A percentile compares a stretch with the other conserved stretches of the same genome.
These are phyloP conservation scores for Mycena chlorophos DNA, from an alignment of 768 basidiomycete genomes.

Conservation along the genomic window DNA sequence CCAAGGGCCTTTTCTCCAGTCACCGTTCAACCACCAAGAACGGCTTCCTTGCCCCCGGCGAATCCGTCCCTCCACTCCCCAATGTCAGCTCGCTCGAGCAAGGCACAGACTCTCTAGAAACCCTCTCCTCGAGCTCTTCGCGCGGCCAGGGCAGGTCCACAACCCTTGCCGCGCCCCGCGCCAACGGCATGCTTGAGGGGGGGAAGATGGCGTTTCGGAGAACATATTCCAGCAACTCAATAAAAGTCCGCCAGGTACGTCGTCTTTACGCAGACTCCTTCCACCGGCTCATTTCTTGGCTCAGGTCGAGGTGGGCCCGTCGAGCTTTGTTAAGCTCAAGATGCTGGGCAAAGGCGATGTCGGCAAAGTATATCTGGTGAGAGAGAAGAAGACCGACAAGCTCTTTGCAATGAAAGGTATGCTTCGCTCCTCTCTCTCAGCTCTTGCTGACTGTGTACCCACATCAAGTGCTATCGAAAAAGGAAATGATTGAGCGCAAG, in stretches of 20 bases:
- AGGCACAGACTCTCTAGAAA: constrained; percentile 73
- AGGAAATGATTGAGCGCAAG: constrained; percentile 99
- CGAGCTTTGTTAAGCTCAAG: constrained; percentile 94
- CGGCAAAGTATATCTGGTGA: constrained; percentile 95
- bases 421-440: constrained; percentile 26
- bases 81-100: constrained; percentile 53
- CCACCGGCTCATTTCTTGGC: constrained; percentile 3
- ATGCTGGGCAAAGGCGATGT: constrained; percentile 99
- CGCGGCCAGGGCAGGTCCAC: constrained; percentile 46
- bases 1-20: constrained; percentile 81
- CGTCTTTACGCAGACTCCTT: constrained; percentile 11
- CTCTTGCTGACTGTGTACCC: constrained; percentile 27
- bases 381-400: constrained; percentile 96
- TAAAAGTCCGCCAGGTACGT: constrained; percentile 86
- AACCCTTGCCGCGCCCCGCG: constrained; percentile 40
- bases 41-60: constrained; percentile 73
- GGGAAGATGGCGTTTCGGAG: constrained; percentile 78
- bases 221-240: constrained; percentile 97
- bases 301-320: constrained; percentile 91
- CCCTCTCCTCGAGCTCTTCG: constrained; percentile 75
- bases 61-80: constrained; percentile 57
- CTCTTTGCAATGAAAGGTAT: constrained; percentile 99
- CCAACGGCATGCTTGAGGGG: constrained; percentile 47
- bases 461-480: constrained; percentile 98
- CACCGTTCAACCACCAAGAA: constrained; percentile 70